These are phyloP conservation scores for Prunus mume DNA, from an alignment of 306 rosid genomes.

Conservation along the genomic window DNA sequence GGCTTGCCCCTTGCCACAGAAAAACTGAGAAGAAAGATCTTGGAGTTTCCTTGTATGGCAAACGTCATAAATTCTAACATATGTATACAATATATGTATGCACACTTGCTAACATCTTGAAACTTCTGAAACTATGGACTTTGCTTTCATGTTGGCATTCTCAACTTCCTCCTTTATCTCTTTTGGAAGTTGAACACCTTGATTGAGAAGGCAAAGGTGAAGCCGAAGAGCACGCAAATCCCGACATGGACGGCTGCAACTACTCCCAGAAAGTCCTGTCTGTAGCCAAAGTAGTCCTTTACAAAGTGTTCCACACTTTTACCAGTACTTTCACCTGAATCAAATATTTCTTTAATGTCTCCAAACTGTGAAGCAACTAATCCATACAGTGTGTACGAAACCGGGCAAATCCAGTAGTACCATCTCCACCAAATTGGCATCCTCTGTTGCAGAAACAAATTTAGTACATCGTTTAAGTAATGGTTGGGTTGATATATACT, in stretches of 20 bases:
- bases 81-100: neutral
- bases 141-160: neutral
- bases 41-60: neutral
- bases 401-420: constrained; percentile 43
- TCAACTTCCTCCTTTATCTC: constrained; percentile 20
- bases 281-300: constrained; percentile 26
- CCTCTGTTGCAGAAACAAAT: constrained; percentile 17
- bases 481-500: neutral
- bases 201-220: constrained; percentile 38
- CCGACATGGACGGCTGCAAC: constrained; percentile 32
- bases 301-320: constrained; percentile 29
- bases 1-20: neutral
- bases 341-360: constrained; percentile 14
- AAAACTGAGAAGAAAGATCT: neutral
- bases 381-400: constrained; percentile 37
- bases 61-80: neutral
- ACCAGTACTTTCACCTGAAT: constrained; percentile 15
- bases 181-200: constrained; percentile 37
- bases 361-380: constrained; percentile 35
- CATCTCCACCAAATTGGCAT: constrained; percentile 50
- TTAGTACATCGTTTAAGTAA: neutral
- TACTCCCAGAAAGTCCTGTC: constrained; percentile 23
- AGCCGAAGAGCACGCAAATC: constrained; percentile 30
- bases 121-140: neutral
- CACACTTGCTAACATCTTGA: neutral